Evolutionary conservation across 805 yeast species (phyloP).

Genomic region (Candida saitoana): DNA sequence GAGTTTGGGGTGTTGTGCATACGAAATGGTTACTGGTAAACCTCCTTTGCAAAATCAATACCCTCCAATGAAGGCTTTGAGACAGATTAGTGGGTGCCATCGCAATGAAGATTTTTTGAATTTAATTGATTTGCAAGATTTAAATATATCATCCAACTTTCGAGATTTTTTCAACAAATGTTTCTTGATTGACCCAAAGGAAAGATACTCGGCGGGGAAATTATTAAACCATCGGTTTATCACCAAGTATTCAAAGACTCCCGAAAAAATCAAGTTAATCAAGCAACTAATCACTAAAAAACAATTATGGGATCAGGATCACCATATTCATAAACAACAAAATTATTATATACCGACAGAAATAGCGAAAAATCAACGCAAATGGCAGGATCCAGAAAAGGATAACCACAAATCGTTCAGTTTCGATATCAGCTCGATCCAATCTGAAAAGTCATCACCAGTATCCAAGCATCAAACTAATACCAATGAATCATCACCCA

Average conservation of each 20-base stretch:
- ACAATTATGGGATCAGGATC: slow-evolving; percentile 37
- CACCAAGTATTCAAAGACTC: slow-evolving; percentile 12
- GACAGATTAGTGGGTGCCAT: slow-evolving; percentile 31
- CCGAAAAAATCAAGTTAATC: slow-evolving; percentile 15
- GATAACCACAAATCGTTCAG: slow-evolving; percentile 16
- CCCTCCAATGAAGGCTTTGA: slow-evolving; percentile 43
- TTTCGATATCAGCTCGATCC: slow-evolving; percentile 36
- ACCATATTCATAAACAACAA: slow-evolving; percentile 26
- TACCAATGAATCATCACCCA: slow-evolving; percentile 15
- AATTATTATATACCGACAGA: slow-evolving; percentile 38
- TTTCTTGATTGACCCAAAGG: slow-evolving; percentile 29
- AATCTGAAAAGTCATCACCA: slow-evolving; percentile 10
- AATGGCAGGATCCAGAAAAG: slow-evolving; percentile 20
- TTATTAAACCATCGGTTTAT: slow-evolving; percentile 34
- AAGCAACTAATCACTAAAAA: slow-evolving; percentile 32
- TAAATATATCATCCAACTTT: slow-evolving; percentile 19
- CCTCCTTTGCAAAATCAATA: slow-evolving; percentile 55
- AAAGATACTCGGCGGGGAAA: slow-evolving; percentile 27
- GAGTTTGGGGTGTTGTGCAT: slow-evolving; percentile 77
- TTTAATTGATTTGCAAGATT: slow-evolving; percentile 22
- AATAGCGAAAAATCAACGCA: slow-evolving; percentile 26
- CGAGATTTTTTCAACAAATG: slow-evolving; percentile 32
- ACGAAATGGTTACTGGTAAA: slow-evolving; percentile 65
- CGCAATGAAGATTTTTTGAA: slow-evolving; percentile 27
- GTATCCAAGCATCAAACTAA: slow-evolving; percentile 8